Evolutionary conservation across 2,329 filamentous ascomycete genomes (phyloP).

Genomic region (Phyllosticta ampelicida): DNA sequence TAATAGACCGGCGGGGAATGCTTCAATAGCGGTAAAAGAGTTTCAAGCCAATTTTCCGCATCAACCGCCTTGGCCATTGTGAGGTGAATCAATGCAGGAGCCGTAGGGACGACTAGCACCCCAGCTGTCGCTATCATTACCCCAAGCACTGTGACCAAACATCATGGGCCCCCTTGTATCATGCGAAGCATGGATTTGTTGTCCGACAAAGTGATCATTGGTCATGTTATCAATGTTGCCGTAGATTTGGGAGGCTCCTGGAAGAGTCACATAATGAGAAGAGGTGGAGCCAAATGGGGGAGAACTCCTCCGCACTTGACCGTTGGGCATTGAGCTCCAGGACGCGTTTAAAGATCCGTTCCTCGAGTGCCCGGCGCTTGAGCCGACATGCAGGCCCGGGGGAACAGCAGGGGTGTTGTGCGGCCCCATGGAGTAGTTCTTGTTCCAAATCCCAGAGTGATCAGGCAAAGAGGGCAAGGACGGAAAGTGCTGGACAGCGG

Average conservation of each 20-base stretch:
- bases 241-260: neutral
- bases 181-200: slow-evolving; percentile 14
- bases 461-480: slow-evolving; percentile 28
- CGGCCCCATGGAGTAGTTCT: slow-evolving; percentile 18
- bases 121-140: slow-evolving; percentile 26
- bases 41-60: slow-evolving; percentile 2
- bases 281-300: slow-evolving; percentile 8
- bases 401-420: slow-evolving; percentile 21
- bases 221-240: slow-evolving; percentile 13
- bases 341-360: slow-evolving; percentile 33
- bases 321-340: slow-evolving; percentile 18
- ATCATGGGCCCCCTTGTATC: slow-evolving; percentile 31
- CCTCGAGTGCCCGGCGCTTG: slow-evolving; percentile 24
- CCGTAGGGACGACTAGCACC: slow-evolving; percentile 21
- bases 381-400: slow-evolving; percentile 1
- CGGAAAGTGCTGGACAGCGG: slow-evolving; percentile 24
- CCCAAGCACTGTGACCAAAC: slow-evolving; percentile 31
- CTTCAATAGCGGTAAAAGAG: neutral
- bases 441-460: slow-evolving; percentile 28
- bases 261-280: slow-evolving; percentile 13
- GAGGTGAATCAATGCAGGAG: slow-evolving; percentile 21
- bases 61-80: slow-evolving; percentile 30
- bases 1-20: neutral
- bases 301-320: slow-evolving; percentile 1
- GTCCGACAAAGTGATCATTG: slow-evolving; percentile 9